phyloP scores from a whole-genome alignment of 345 rosid species.

The Camelina neglecta region DNA sequence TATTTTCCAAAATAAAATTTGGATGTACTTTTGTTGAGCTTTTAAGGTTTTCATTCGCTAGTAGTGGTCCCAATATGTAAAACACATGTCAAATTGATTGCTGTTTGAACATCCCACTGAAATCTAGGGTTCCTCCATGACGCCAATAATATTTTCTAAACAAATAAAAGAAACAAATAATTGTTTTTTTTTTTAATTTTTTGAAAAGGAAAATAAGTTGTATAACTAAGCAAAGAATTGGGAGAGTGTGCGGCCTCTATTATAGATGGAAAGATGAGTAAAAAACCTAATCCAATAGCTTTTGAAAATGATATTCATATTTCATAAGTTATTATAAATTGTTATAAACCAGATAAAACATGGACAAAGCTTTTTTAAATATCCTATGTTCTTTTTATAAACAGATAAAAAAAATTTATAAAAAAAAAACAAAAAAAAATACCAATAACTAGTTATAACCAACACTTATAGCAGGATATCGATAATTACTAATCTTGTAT shows the following conservation, averaged over 20 bases:
- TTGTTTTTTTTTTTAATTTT: no score
- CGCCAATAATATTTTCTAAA: constrained; percentile 25
- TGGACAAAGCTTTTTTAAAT: no score
- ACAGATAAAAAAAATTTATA: neutral
- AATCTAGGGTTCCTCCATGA: constrained; percentile 44
- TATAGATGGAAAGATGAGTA: neutral
- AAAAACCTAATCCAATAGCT: neutral
- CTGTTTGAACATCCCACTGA: constrained; percentile 39
- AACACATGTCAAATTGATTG: constrained; percentile 35
- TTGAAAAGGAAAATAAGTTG: neutral
- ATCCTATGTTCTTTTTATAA: neutral
- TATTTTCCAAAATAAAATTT: neutral
- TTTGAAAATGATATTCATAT: neutral
- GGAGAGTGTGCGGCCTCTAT: neutral
- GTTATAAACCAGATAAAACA: neutral
- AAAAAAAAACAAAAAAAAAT: neutral
- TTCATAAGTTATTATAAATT: neutral
- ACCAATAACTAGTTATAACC: neutral
- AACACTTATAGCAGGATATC: neutral
- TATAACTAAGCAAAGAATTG: neutral
- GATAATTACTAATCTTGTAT: neutral
- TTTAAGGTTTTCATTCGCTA: constrained; percentile 38
- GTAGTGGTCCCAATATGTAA: constrained; percentile 43
- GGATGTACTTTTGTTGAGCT: constrained; percentile 40
- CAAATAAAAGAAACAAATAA: neutral